Percentiles rank a stretch among this genome's conserved stretches.
These are phyloP conservation scores for Mycena vulgaris DNA, from an alignment of 768 basidiomycete species.

Conservation along the genomic window DNA sequence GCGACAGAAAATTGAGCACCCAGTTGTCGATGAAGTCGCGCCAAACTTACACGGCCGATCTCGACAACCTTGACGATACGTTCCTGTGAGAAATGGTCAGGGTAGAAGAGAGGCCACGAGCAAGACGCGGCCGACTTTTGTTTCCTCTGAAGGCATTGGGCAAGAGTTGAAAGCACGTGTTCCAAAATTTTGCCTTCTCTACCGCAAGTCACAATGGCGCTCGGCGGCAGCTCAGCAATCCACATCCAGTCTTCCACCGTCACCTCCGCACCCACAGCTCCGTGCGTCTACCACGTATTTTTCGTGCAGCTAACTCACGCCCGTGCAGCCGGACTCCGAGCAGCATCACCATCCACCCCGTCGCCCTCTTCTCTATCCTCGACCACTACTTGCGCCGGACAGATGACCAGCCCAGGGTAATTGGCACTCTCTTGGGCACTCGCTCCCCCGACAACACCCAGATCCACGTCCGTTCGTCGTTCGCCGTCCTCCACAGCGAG, in stretches of 20 bases:
- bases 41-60: conserved; percentile 78
- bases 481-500: conserved; percentile 94
- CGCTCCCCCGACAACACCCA: conserved; percentile 69
- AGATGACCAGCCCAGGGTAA: conserved; percentile 88
- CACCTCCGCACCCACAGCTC: conserved; percentile 51
- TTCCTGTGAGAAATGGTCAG: conserved; percentile 64
- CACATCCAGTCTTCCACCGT: conserved; percentile 58
- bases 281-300: conserved; percentile 50
- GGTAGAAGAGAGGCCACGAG: not conserved
- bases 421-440: conserved; percentile 93
- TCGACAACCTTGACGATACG: conserved; percentile 87
- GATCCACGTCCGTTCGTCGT: conserved; percentile 87
- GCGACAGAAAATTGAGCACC: conserved; percentile 22
- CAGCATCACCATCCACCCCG: conserved; percentile 88
- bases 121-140: conserved; percentile 70
- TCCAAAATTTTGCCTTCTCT: conserved; percentile 7
- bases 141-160: conserved; percentile 91
- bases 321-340: conserved; percentile 75
- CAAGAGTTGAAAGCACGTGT: conserved; percentile 14
- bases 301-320: conserved; percentile 19
- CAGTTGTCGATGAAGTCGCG: conserved; percentile 8
- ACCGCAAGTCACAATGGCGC: conserved; percentile 58
- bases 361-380: conserved; percentile 94
- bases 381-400: conserved; percentile 96
- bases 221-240: conserved; percentile 67